phyloP scores from a whole-genome alignment of 176 grass and related monocot genomes.

The Zoysia japonica region DNA sequence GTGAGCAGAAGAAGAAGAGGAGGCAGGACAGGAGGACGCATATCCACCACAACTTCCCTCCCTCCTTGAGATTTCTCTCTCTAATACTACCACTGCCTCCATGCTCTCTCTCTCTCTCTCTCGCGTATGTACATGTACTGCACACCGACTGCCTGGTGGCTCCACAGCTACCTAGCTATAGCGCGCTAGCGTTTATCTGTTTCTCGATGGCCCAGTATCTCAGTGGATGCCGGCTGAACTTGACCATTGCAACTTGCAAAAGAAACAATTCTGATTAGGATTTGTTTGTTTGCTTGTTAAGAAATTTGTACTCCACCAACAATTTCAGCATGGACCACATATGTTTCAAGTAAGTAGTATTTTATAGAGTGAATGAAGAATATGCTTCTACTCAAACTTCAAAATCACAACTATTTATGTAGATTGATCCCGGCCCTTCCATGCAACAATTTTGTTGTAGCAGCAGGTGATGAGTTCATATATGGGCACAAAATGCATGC shows the following conservation, averaged over 20 bases:
- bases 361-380: too few relatives aligned
- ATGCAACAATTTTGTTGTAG: too few relatives aligned
- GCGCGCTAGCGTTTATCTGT: constrained; percentile 19
- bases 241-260: constrained; percentile 9
- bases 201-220: constrained; percentile 2
- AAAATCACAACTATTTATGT: too few relatives aligned
- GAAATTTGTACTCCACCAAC: neutral
- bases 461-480: too few relatives aligned
- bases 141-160: constrained; percentile 27
- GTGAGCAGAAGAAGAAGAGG: constrained; percentile 49
- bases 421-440: too few relatives aligned
- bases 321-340: too few relatives aligned
- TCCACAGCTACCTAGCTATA: constrained; percentile 1
- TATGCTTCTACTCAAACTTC: too few relatives aligned
- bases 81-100: constrained; percentile 19
- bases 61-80: constrained; percentile 51
- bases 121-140: neutral
- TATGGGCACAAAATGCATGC: too few relatives aligned
- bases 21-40: constrained; percentile 41
- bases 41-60: constrained; percentile 65
- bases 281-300: neutral
- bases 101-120: constrained; percentile 36
- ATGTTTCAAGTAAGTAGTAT: too few relatives aligned
- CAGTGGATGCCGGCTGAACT: constrained; percentile 18
- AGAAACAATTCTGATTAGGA: constrained; percentile 31